Base-by-base conservation (phyloP, 495 filamentous ascomycete genomes). In the Aspergillus indologenus region DNA sequence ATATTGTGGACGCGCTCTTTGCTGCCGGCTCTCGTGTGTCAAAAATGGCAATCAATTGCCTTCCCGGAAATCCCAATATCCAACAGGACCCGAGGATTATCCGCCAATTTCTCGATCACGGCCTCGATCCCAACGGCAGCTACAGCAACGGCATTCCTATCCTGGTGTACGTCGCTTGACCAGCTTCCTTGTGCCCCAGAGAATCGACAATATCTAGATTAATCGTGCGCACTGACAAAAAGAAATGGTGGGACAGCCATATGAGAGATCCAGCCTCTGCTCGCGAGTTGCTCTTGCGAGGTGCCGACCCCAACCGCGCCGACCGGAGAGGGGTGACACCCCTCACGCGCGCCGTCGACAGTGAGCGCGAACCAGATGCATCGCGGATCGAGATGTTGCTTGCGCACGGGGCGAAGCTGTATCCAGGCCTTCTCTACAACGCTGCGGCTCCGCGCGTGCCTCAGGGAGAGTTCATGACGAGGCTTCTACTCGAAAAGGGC, bases 61-160 rank as follows among this genome's bases (percentile, higher is more conserved):
- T 29, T 9, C 3, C 26, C 9, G 26, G 26, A 29, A 29, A 29
- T n/a, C n/a, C n/a, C 3, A 9, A 29, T 29, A 9, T 3, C 9
- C 26, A 29, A 9, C 26, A 29, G 26, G 4, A 61, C 24, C 61
- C 52, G 40, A 31, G 24, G 29, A 20, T 63, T 40, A 48, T 59
- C 56, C 61, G 61, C 45, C 51, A 55, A 12, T 63, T 50, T 40
- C 29, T 85, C 87, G 75, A 94, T 79, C 89, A 95, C 92, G 48
- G 91, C 90, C 72, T 95, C 93, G 73, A 96, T 95, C 72, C 95
- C 90, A 71, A 92, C 92, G 68, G 90, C 92, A 65, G 90, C 90
- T 48, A 90, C 89, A 40, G 83, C 90, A 58, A 52, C 56, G 52
- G 61, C 61, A 51, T 56, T 15, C 61, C 56, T 31, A 22, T 59